Conservation (phyloP, 2,329 filamentous ascomycete species). For the Aspergillus sojae region DNA sequence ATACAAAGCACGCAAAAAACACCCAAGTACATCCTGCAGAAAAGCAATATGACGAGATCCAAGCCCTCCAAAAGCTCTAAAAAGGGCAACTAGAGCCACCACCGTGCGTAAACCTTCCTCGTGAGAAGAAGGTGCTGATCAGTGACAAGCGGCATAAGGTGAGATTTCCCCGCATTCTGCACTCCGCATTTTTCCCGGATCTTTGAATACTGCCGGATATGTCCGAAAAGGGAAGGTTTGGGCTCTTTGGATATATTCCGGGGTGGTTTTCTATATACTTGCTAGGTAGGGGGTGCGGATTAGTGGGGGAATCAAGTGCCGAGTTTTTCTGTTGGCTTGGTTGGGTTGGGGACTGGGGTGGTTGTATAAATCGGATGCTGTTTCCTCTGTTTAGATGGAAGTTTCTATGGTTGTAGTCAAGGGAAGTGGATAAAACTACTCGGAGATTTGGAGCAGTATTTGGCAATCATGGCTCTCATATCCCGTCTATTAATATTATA, state of each 20-base stretch:
- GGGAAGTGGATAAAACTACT: not conserved
- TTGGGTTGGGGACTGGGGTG: too few relatives aligned
- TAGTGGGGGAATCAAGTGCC: not conserved
- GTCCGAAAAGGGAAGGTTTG: not conserved
- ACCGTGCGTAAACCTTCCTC: not conserved
- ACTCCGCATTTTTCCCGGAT: not conserved
- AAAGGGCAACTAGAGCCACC: not conserved
- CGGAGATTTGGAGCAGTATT: not conserved
- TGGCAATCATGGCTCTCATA: not conserved
- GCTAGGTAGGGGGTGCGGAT: not conserved
- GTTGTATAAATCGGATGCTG: not conserved
- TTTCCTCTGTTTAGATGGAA: not conserved
- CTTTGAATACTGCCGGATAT: not conserved
- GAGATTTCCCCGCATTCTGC: conserved; percentile 1
- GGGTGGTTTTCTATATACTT: not conserved
- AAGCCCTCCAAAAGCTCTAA: not conserved
- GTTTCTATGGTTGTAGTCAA: not conserved
- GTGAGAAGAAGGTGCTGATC: not conserved
- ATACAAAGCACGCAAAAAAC: not conserved
- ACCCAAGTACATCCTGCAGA: not conserved
- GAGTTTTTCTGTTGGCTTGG: not conserved
- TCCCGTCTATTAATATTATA: not conserved
- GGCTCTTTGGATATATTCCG: not conserved
- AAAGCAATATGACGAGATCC: not conserved
- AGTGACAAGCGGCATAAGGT: not conserved